phyloP scores from a whole-genome alignment of 768 basidiomycete species.

The Cubamyces sp. region DNA sequence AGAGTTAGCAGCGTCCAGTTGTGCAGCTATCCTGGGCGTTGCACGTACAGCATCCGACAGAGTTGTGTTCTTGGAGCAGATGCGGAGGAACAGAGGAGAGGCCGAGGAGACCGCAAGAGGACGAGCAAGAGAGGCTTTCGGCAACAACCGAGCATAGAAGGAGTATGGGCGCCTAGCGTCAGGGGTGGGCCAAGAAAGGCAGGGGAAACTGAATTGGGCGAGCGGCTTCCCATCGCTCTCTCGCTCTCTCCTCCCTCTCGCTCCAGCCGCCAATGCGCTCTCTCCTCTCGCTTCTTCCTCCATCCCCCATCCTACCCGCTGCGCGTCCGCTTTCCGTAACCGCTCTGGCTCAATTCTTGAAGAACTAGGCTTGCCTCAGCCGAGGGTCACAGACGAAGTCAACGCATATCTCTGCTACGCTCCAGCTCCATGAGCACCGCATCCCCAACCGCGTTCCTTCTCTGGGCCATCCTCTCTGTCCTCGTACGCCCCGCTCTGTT shows the following conservation, averaged over 20 bases:
- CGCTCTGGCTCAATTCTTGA: background rate
- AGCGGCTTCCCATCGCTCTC: conserved; percentile 8
- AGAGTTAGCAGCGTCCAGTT: background rate
- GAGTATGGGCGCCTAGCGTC: conserved; percentile 5
- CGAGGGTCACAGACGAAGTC: background rate
- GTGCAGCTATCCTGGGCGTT: background rate
- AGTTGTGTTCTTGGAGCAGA: background rate
- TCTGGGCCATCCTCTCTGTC: conserved; percentile 74
- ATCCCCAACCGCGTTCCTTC: conserved; percentile 73
- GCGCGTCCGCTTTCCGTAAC: background rate
- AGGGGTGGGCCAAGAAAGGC: conserved; percentile 1
- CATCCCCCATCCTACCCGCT: background rate
- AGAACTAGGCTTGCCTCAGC: background rate
- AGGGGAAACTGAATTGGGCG: background rate
- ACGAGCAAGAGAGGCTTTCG: background rate
- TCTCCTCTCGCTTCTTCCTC: background rate
- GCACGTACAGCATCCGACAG: background rate
- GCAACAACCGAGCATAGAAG: conserved; percentile 1
- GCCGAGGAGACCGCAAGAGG: background rate
- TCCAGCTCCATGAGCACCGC: conserved; percentile 63
- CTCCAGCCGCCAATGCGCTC: background rate
- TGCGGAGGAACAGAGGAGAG: background rate
- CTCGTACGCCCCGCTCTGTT: conserved; percentile 48
- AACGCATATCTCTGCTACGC: background rate
- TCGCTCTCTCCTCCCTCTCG: background rate